Evolutionary conservation across 2,329 filamentous ascomycete genomes (phyloP), one percentile per base, ranked within the genome.

Genomic region (Aspergillus awamori): DNA sequence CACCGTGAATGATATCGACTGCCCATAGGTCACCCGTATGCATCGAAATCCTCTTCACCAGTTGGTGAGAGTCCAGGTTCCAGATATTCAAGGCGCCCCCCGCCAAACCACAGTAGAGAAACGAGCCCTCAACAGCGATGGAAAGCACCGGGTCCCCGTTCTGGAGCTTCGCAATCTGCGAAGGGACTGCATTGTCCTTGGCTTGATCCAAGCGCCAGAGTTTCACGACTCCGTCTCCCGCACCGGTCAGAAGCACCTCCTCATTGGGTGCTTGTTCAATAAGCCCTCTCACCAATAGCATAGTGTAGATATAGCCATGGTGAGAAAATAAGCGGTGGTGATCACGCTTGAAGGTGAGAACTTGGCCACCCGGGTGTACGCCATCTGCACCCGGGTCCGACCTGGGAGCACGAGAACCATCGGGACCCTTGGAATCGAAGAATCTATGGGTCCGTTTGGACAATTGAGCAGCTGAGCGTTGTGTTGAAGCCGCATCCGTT

Each of bases 261-360:
- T 84, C 81, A 26, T 70, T 69, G 1, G 91, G 87, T 0, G 86
- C 82, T 6, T 89, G 89, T n/a, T 83, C 81, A 4, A 92, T 84
- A 6, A 92, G 83, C 0, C 91, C 91, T 63, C 86, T 87, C 0
- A 92, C 88, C 61, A 99, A 83, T 5, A 96, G 83, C 94, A 98
- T 98, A 76, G 93, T 96, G 76, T 97, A 97, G 0, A 99, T 88
- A 74, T 97, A 98, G 48, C 96, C 95, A 75, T 89, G 94, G 75
- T 99, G 95, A 1, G 95, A 93, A 78, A 96, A 99, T 69, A 95
- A 90, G 60, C 84, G 86, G 60, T 96, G 91, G 59, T 93, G 89
- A 22, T 90, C 86, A 53, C 88, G 86, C 70, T 92, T 89, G 61
- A 97, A 93, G 73, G 96, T 92, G 5, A 98, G 80, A 1, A 90